Conservation (phyloP, 768 basidiomycete species). For the Chalciporus pseudorubinellus region DNA sequence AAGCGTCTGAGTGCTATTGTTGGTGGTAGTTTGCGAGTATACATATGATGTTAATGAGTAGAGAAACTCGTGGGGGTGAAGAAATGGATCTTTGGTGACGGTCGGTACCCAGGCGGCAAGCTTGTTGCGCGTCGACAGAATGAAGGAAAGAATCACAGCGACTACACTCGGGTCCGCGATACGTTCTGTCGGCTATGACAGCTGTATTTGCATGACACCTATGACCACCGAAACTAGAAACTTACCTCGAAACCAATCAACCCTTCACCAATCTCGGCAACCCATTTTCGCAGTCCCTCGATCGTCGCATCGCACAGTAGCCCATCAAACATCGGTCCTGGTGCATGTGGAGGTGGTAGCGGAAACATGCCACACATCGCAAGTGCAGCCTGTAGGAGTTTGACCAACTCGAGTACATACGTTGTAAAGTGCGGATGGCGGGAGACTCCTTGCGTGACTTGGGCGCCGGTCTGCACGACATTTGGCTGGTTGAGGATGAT, state of each 20-base stretch:
- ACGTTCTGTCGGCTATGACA: conserved; percentile 60
- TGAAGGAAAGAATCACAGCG: conserved; percentile 65
- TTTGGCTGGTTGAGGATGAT: conserved; percentile 16
- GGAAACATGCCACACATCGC: conserved; percentile 68
- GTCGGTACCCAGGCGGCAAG: conserved; percentile 49
- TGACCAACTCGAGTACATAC: conserved; percentile 74
- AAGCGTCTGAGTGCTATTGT: conserved; percentile 20
- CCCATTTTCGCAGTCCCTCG: conserved; percentile 69
- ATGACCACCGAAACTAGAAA: conserved; percentile 1
- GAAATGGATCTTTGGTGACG: conserved; percentile 76
- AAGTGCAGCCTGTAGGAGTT: conserved; percentile 68
- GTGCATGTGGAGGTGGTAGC: conserved; percentile 15
- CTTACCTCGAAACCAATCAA: conserved; percentile 59
- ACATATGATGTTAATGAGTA: conserved; percentile 41
- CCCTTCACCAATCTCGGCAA: conserved; percentile 59
- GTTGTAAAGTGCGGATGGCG: conserved; percentile 49
- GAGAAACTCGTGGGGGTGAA: conserved; percentile 60
- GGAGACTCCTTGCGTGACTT: conserved; percentile 7
- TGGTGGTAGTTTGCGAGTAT: conserved; percentile 17
- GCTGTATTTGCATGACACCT: neutral
- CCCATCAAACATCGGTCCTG: conserved; percentile 47
- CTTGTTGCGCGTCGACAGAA: conserved; percentile 68
- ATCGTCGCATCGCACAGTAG: conserved; percentile 77
- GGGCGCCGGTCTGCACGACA: conserved; percentile 10
- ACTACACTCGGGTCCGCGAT: conserved; percentile 72